Conservation (phyloP, 306 rosid species). For the Fragaria nilgerrensis region DNA sequence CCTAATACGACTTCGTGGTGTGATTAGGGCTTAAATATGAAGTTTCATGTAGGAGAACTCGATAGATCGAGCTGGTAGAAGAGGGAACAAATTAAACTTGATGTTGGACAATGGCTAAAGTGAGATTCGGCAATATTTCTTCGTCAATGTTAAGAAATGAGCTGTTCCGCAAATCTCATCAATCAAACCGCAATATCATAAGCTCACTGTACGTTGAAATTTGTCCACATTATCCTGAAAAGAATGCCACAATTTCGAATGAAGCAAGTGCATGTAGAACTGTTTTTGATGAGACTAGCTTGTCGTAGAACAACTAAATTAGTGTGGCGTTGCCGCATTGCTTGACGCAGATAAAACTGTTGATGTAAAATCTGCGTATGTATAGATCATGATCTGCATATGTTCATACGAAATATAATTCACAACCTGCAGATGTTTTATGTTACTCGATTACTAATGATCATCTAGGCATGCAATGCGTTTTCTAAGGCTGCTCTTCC, state of each 20-base stretch:
- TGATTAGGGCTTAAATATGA: neutral
- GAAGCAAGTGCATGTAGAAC: neutral
- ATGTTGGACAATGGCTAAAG: constrained; percentile 18
- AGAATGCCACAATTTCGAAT: neutral
- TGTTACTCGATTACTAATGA: neutral
- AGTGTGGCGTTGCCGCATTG: no score
- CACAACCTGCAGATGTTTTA: neutral
- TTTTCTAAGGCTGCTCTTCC: neutral
- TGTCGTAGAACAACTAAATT: neutral
- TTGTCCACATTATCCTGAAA: neutral
- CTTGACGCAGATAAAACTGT: neutral
- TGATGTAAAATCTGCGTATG: neutral
- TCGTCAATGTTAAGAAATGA: constrained; percentile 8
- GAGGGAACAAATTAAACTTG: neutral
- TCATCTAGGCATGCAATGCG: neutral
- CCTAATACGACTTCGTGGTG: constrained; percentile 11
- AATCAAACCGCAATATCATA: neutral
- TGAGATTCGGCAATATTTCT: constrained; percentile 21
- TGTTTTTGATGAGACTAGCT: neutral
- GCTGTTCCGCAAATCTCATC: constrained; percentile 16
- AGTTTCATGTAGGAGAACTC: neutral
- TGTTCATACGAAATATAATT: neutral
- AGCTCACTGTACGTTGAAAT: neutral
- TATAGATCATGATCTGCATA: neutral
- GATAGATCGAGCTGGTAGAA: neutral